Conservation (phyloP, 257 asterid species). For the Voacanga thouarsii region DNA sequence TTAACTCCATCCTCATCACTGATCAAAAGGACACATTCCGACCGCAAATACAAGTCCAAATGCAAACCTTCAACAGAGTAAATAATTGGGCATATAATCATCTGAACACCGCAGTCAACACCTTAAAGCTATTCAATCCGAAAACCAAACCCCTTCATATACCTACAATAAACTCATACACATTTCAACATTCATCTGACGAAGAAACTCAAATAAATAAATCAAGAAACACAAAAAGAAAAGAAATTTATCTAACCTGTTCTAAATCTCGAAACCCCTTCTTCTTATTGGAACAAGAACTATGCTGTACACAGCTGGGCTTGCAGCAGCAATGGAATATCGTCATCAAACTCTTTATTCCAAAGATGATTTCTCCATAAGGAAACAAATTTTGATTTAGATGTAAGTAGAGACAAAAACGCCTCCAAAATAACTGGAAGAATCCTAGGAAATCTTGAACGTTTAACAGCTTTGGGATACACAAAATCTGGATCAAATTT, state of each 20-base stretch:
- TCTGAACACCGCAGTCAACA: slow-evolving; percentile 3
- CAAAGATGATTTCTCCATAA: background rate
- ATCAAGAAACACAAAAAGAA: slow-evolving; percentile 1
- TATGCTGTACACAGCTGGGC: background rate
- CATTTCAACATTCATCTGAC: background rate
- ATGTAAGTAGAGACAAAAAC: slow-evolving; percentile 10
- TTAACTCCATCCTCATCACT: slow-evolving; percentile 12
- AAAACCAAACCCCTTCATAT: background rate
- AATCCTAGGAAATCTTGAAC: slow-evolving; percentile 7
- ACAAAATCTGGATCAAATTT: slow-evolving; percentile 5
- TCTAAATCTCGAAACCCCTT: slow-evolving; percentile 16
- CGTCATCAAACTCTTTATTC: slow-evolving; percentile 13
- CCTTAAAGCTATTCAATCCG: background rate
- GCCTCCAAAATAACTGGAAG: slow-evolving; percentile 16
- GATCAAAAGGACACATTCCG: slow-evolving; percentile 6
- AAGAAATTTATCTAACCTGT: slow-evolving; percentile 11
- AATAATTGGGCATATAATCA: slow-evolving; percentile 23
- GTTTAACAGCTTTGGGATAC: slow-evolving; percentile 3
- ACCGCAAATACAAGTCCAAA: background rate
- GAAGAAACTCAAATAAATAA: background rate
- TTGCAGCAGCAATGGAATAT: background rate
- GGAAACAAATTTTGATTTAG: background rate
- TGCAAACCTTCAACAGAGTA: no score
- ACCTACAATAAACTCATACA: background rate
- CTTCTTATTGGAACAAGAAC: background rate